Evolutionary conservation across 2,329 filamentous ascomycete genomes (phyloP).

Genomic region (Paracamarosporium sp.): DNA sequence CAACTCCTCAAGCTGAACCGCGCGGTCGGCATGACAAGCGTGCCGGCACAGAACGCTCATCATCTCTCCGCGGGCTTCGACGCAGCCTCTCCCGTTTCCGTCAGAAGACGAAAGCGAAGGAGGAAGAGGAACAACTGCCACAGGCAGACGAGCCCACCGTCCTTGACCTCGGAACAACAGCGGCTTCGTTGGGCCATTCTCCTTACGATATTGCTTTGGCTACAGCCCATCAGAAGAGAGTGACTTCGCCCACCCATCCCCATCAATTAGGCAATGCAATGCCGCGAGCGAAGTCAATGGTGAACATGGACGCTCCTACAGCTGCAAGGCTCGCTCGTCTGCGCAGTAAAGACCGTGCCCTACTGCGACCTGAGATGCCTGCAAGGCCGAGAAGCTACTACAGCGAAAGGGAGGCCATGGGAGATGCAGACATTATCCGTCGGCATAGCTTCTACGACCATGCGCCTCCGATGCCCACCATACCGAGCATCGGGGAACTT

Average conservation of each 20-base stretch:
- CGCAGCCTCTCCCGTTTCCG: conserved; percentile 41
- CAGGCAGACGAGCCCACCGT: conserved; percentile 29
- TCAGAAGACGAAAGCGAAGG: conserved; percentile 31
- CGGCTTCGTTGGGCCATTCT: conserved; percentile 49
- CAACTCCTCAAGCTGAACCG: conserved; percentile 12
- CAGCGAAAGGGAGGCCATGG: conserved; percentile 30
- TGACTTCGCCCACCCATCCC: conserved; percentile 39
- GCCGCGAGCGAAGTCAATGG: conserved; percentile 37
- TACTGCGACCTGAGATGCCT: conserved; percentile 22
- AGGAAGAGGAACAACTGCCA: conserved; percentile 24
- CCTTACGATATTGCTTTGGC: conserved; percentile 53
- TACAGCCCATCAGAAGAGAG: conserved; percentile 16
- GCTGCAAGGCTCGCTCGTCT: conserved; percentile 44
- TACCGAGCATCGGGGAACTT: neutral
- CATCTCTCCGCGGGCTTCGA: conserved; percentile 28
- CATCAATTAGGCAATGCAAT: conserved; percentile 41
- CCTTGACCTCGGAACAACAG: conserved; percentile 51
- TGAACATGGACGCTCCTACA: conserved; percentile 43
- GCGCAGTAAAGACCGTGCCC: conserved; percentile 42
- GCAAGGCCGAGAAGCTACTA: conserved; percentile 38
- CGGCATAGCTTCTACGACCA: conserved; percentile 24
- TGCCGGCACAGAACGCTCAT: conserved; percentile 27
- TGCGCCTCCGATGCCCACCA: conserved; percentile 32
- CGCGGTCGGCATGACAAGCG: conserved; percentile 13
- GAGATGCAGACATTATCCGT: conserved; percentile 26